Evolutionary conservation across 2,329 filamentous ascomycete species (phyloP).

Genomic region (Emericellopsis cladophorae): DNA sequence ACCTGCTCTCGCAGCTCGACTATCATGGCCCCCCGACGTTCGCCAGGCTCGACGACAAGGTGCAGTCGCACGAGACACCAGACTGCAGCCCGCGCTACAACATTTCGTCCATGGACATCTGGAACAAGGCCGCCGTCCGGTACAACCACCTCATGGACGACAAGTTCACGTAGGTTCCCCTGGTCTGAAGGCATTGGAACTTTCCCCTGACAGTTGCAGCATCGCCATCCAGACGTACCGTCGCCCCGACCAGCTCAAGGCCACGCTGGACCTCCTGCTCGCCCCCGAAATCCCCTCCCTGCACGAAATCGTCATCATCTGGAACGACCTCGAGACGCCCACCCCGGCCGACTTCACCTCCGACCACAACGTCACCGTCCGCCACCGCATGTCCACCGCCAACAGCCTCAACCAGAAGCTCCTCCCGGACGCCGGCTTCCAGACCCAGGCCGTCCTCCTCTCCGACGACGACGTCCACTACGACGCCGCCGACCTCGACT

Average conservation of each 20-base stretch:
- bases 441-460: conserved; percentile 25
- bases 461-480: conserved; percentile 28
- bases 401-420: conserved; percentile 25
- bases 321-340: conserved; percentile 19
- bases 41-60: neutral
- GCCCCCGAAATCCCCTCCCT: conserved; percentile 19
- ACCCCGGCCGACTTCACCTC: conserved; percentile 16
- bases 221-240: conserved; percentile 23
- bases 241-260: conserved; percentile 19
- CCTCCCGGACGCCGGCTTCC: conserved; percentile 18
- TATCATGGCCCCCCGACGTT: neutral
- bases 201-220: conserved; percentile 9
- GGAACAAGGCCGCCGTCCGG: neutral
- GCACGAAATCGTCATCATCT: conserved; percentile 22
- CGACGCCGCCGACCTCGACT: conserved; percentile 23
- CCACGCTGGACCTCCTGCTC: conserved; percentile 15
- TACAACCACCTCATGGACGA: conserved; percentile 3
- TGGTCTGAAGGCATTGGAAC: too few relatives aligned
- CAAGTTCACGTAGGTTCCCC: conserved; percentile 4
- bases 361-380: conserved; percentile 15
- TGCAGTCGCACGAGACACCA: neutral
- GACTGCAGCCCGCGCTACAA: neutral
- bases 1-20: neutral
- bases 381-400: conserved; percentile 16
- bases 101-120: neutral